A percentile compares a stretch with the other conserved stretches of the same genome.
Conservation (phyloP, 139 green algal species). For the Tetradesmus obliquus region DNA sequence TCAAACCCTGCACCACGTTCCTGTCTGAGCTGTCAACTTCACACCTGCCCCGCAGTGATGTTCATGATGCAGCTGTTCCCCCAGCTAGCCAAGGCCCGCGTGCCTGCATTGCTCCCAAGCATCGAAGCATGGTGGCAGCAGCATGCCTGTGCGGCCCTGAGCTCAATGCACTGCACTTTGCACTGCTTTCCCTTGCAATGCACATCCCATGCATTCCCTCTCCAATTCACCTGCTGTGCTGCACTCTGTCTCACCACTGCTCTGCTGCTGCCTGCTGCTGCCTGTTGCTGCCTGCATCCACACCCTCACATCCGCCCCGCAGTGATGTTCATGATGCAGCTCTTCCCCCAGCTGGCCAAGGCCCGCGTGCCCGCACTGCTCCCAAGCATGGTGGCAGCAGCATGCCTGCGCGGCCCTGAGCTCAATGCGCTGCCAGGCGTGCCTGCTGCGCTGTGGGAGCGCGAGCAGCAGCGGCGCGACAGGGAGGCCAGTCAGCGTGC, state of each 20-base stretch:
- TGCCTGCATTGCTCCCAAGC: conserved; percentile 63
- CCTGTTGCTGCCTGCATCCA: neutral
- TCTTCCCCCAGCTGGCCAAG: conserved; percentile 67
- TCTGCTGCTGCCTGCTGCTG: neutral
- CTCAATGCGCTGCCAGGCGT: conserved; percentile 35
- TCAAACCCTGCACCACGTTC: too few relatives aligned
- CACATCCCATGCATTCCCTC: neutral
- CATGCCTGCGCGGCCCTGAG: conserved; percentile 56
- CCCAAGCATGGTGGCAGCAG: conserved; percentile 72
- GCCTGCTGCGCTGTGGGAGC: conserved; percentile 46
- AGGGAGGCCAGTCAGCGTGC: neutral
- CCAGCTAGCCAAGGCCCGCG: conserved; percentile 50
- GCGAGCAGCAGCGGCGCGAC: conserved; percentile 35
- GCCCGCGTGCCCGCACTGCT: conserved; percentile 63
- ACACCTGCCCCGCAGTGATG: conserved; percentile 70
- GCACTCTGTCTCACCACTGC: neutral
- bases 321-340: conserved; percentile 89
- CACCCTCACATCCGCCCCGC: neutral
- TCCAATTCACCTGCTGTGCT: conserved; percentile 23
- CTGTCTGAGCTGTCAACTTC: too few relatives aligned
- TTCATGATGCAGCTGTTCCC: conserved; percentile 85
- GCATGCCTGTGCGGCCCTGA: conserved; percentile 59
- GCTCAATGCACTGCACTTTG: neutral
- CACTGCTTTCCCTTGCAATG: neutral
- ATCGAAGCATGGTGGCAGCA: conserved; percentile 65